Evolutionary conservation across 2,329 filamentous ascomycete genomes (phyloP), one percentile per base, ranked within the genome.

Genomic region (Venturia nashicola): DNA sequence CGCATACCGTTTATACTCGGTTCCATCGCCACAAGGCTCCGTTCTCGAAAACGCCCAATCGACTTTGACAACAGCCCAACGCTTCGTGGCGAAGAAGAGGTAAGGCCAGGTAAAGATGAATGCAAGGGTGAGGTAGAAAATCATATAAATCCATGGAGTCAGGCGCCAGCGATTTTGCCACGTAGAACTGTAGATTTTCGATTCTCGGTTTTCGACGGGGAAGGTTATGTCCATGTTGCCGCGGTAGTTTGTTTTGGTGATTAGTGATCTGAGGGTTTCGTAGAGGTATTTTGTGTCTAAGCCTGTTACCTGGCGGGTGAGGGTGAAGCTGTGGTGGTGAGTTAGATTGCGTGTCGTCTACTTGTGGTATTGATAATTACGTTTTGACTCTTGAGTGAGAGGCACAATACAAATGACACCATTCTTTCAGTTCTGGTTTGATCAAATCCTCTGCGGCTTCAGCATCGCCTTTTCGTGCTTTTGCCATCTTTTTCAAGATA

Each of bases 101-200:
- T 83, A 81, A 0, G 88, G 88, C 88, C 88, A 91, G 3, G 82
- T 77, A 68, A 91, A 78, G 64, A 91, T 70, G 80, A 88, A 88
- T 14, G 88, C 73, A 65, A 90, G 83, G 0, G 85, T 85, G 6
- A 89, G 72, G 70, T 83, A 85, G 75, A 86, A 89, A 11, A 89
- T 55, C 78, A 83, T 83, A 51, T 81, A 76, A 55, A 90, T 77
- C 85, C 85, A 90, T 7, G 71, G 72, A 0, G 80, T 86, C 57
- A 85, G 76, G 0, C 89, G 83, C 83, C 86, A 88, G 39, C 78
- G 74, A 70, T 90, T 91, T 65, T 84, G 76, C 61, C 76, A 78
- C 68, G 82, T 83, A 5, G 82, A 78, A 62, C 83, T 88, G 75
- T 87, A 89, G 0, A 89, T 79, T 61, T 87, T 82, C 23, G 88